Evolutionary conservation across 106 monocot genomes (phyloP).

Genomic region (Dioscorea dumetorum): DNA sequence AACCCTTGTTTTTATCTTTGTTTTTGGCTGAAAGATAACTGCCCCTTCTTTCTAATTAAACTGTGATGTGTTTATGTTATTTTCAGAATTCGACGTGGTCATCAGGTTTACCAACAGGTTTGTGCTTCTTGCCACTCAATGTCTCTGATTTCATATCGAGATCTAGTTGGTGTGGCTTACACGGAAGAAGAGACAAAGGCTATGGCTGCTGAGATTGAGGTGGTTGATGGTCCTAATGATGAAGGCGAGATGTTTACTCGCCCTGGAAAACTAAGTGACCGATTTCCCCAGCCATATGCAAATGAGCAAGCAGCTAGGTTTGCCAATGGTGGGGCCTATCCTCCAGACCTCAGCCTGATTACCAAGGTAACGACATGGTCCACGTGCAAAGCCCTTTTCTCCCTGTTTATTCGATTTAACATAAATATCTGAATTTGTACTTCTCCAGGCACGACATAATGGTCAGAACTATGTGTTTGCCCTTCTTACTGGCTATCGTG

Average conservation of each 20-base stretch:
- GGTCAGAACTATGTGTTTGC: constrained; percentile 88
- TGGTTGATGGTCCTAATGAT: constrained; percentile 77
- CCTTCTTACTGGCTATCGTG: constrained; percentile 90
- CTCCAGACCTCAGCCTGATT: constrained; percentile 67
- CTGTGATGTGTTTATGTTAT: too few relatives aligned
- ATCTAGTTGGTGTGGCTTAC: constrained; percentile 85
- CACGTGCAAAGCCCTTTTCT: too few relatives aligned
- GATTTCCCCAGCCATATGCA: constrained; percentile 68
- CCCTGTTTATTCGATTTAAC: too few relatives aligned
- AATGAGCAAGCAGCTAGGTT: constrained; percentile 76
- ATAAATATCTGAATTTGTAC: background rate
- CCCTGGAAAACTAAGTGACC: constrained; percentile 71
- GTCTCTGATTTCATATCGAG: constrained; percentile 70
- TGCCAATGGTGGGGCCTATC: constrained; percentile 78
- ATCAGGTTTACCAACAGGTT: constrained; percentile 75
- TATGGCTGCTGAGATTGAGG: constrained; percentile 92
- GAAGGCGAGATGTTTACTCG: constrained; percentile 82
- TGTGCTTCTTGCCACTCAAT: constrained; percentile 74
- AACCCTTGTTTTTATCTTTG: too few relatives aligned
- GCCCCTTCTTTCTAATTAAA: too few relatives aligned
- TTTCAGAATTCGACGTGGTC: constrained; percentile 68
- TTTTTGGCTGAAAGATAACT: too few relatives aligned
- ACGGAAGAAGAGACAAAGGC: constrained; percentile 85
- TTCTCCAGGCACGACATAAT: constrained; percentile 79
- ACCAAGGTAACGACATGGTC: constrained; percentile 37